Evolutionary conservation across 495 filamentous ascomycete species (phyloP).

Genomic region (Cercophora samala): DNA sequence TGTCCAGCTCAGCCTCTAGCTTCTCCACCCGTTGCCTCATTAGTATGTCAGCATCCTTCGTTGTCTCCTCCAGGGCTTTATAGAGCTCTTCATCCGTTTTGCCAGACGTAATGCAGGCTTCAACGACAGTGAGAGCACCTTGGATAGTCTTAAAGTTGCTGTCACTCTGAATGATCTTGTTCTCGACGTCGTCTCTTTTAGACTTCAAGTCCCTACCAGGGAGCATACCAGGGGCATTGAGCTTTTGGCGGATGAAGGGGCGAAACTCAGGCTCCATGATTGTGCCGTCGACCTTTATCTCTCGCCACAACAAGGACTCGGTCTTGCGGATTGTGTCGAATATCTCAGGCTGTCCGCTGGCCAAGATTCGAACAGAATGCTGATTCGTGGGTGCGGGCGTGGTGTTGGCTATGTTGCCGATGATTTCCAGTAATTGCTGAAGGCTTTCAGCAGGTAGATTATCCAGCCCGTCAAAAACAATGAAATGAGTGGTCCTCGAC

Average conservation of each 20-base stretch:
- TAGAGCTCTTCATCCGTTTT: not conserved
- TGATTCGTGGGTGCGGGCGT: not conserved
- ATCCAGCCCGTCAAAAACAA: slow-evolving; percentile 11
- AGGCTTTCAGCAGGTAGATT: slow-evolving; percentile 7
- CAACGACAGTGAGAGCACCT: not conserved
- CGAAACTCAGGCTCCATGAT: not conserved
- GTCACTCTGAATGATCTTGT: not conserved
- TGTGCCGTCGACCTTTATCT: not conserved
- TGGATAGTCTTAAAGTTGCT: not conserved
- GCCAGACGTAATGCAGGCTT: not conserved
- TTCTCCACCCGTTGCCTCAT: not conserved
- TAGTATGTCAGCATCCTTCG: not conserved
- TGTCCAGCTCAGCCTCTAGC: slow-evolving; percentile 3
- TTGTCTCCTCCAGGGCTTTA: not conserved
- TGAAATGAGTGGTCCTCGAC: slow-evolving; percentile 10
- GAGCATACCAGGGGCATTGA: not conserved
- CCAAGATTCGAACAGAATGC: slow-evolving; percentile 1
- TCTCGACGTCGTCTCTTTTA: not conserved
- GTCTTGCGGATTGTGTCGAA: not conserved
- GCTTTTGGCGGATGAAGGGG: not conserved
- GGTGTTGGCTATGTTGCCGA: too few species aligned
- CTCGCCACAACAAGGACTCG: not conserved
- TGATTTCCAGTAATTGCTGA: too few species aligned
- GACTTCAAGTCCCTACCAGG: not conserved
- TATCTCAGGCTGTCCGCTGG: not conserved